Evolutionary conservation across 1,139 yeast species (phyloP).

Genomic region (Scheffersomyces titani): DNA sequence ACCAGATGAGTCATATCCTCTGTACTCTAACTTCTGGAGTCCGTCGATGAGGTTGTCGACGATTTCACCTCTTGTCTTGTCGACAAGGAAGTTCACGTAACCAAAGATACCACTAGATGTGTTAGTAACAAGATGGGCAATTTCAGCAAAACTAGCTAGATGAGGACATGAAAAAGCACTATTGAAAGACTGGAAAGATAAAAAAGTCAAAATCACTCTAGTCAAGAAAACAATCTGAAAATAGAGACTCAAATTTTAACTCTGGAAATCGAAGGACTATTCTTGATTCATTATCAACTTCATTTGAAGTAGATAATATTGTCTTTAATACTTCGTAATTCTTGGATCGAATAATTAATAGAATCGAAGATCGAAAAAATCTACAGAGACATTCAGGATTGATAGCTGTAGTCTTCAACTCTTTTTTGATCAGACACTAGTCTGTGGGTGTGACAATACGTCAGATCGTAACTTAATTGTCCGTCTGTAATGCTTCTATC

Average conservation of each 20-base stretch:
- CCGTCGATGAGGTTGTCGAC: constrained; percentile 89
- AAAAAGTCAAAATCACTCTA: not conserved
- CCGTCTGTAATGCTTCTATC: not conserved
- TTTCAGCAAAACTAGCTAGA: not conserved
- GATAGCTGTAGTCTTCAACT: not conserved
- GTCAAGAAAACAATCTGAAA: not conserved
- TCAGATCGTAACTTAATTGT: not conserved
- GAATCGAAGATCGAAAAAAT: not conserved
- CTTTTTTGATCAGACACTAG: not conserved
- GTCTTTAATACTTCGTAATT: not conserved
- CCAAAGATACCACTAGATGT: constrained; percentile 91
- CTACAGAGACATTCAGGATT: not conserved
- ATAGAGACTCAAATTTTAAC: not conserved
- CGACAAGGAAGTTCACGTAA: constrained; percentile 93
- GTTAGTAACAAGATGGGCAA: constrained; percentile 17
- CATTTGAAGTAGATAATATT: not conserved
- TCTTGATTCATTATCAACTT: not conserved
- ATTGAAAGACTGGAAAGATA: not conserved
- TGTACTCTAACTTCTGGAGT: constrained; percentile 88
- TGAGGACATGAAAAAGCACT: not conserved
- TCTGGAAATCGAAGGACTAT: not conserved
- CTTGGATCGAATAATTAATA: not conserved
- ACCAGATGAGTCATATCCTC: constrained; percentile 98
- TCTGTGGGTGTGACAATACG: not conserved
- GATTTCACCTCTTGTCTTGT: constrained; percentile 89